Conservation (phyloP, 345 rosid genomes). For the Citrus australasica region DNA sequence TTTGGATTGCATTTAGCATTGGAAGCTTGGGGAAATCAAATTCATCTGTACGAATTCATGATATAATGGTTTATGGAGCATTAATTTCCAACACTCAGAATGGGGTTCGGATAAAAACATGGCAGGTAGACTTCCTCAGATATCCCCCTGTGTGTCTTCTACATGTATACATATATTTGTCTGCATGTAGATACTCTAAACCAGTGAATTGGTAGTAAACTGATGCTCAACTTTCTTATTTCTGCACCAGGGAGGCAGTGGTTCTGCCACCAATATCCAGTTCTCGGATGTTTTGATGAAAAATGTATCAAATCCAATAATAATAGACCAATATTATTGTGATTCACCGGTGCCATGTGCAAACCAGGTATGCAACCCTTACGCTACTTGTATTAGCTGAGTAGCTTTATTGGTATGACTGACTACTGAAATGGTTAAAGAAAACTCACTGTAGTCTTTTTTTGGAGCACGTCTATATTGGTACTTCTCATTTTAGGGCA, state of each 20-base stretch:
- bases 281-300: constrained; percentile 67
- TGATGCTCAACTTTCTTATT: constrained; percentile 9
- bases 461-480: not conserved
- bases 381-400: not conserved
- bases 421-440: not conserved
- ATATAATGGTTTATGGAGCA: constrained; percentile 59
- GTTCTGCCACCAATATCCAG: constrained; percentile 52
- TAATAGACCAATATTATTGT: constrained; percentile 86
- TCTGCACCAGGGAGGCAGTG: constrained; percentile 69
- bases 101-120: constrained; percentile 90
- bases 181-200: not conserved
- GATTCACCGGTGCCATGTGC: constrained; percentile 66
- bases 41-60: constrained; percentile 51
- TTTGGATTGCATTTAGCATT: constrained; percentile 40
- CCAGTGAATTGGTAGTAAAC: not conserved
- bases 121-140: constrained; percentile 64
- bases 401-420: not conserved
- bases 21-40: constrained; percentile 86
- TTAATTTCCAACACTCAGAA: constrained; percentile 61
- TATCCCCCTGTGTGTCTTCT: not conserved
- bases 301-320: constrained; percentile 80
- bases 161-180: not conserved
- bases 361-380: constrained; percentile 58
- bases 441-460: not conserved
- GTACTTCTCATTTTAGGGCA: not conserved